Evolutionary conservation across 768 basidiomycete species (phyloP).

Genomic region (Exsudoporus frostii): DNA sequence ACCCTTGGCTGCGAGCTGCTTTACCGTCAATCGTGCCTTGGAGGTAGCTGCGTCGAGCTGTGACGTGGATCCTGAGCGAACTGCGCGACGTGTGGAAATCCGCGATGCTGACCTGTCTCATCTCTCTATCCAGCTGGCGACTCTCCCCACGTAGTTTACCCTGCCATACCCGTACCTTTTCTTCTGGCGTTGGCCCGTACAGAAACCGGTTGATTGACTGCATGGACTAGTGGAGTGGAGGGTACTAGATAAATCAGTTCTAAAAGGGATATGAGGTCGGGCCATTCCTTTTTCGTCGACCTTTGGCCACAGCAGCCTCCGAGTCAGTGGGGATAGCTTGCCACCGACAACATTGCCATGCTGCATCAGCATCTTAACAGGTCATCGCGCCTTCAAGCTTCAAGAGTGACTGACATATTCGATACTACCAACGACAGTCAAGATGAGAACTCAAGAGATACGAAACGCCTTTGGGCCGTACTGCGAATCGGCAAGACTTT

Average conservation of each 20-base stretch:
- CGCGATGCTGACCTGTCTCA: conserved; percentile 75
- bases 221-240: conserved; percentile 41
- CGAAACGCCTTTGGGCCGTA: neutral
- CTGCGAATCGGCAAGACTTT: neutral
- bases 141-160: conserved; percentile 77
- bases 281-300: conserved; percentile 9
- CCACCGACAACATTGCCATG: too few species aligned
- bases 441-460: neutral
- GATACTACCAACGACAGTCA: neutral
- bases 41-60: conserved; percentile 80
- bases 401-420: neutral
- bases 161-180: conserved; percentile 91
- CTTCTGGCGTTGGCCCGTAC: conserved; percentile 96
- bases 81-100: conserved; percentile 10
- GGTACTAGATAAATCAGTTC: conserved; percentile 1
- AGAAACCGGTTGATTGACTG: conserved; percentile 89
- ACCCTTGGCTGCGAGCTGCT: conserved; percentile 86
- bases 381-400: too few species aligned
- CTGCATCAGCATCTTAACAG: too few species aligned
- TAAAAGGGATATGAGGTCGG: conserved; percentile 7
- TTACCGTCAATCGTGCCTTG: conserved; percentile 78
- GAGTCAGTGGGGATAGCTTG: too few species aligned
- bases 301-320: neutral
- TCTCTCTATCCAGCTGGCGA: conserved; percentile 87
- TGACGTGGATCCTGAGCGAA: conserved; percentile 12